Evolutionary conservation across 2,329 filamentous ascomycete species (phyloP), one percentile per base, ranked within the genome.

Genomic region (Pestalotiopsis sp.): DNA sequence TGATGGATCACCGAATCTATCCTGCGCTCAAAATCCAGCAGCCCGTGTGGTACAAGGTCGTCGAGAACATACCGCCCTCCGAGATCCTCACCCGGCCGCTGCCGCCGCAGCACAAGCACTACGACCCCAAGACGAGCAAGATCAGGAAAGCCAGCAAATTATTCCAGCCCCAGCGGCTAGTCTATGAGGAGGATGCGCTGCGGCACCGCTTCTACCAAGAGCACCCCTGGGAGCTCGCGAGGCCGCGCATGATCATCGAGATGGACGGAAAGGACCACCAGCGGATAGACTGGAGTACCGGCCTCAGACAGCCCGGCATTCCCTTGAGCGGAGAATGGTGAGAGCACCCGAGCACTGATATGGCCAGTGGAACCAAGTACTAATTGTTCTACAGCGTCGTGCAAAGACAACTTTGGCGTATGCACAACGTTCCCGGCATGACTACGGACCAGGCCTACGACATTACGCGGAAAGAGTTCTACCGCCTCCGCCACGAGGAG

Each of bases 161-260:
- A 74, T 98, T 94, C 84, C 89, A 90, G 73, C 96, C 96, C 1
- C 88, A 94, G 71, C 81, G 84, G 68, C 90, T 99, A 71, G 83
- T 82, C 66, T 98, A 96, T 78, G 88, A 92, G 69, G 96, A 99
- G 79, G 96, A 99, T 80, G 81, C 83, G 69, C 84, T 99, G 75
- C 91, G 96, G 71, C 85, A 82, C 72, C 88, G 90, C 35, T 99
- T 98, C 82, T 99, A 93, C 83, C 89, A 86, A 75, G 95, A 99
- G 79, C 96, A 99, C 78, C 96, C 96, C 4, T 99, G 96, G 96
- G 96, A 99, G 81, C 83, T 99, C 76, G 96, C 96, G 20, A 87
- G 95, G 70, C 96, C 96, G 66, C 87, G 93, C 73, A 85, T 97
- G 68, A 84, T 99, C 60, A 82, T 98, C 10, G 96, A 99, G 81